These are phyloP conservation scores for Lathyrus sativus DNA, from an alignment of 306 rosid genomes.

Conservation along the genomic window DNA sequence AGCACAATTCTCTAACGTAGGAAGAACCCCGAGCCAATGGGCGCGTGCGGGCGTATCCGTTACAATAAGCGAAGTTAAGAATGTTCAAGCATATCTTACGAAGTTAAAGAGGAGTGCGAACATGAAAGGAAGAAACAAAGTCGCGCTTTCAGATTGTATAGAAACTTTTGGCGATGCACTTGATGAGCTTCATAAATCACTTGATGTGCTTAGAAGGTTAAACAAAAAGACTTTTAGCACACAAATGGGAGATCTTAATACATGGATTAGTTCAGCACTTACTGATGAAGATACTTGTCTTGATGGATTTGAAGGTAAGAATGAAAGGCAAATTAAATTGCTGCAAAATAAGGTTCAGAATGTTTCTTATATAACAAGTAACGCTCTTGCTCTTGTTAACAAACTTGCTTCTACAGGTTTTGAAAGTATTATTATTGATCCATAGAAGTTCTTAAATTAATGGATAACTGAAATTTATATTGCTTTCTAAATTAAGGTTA, in stretches of 20 bases:
- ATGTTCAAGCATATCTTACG: constrained; percentile 36
- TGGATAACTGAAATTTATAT: neutral
- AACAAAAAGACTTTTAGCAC: constrained; percentile 50
- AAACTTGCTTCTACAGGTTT: constrained; percentile 62
- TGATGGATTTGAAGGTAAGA: constrained; percentile 49
- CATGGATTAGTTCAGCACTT: constrained; percentile 78
- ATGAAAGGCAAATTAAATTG: constrained; percentile 35
- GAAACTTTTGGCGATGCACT: constrained; percentile 50
- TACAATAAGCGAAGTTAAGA: constrained; percentile 51
- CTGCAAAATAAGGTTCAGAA: constrained; percentile 47
- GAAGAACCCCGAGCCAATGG: constrained; percentile 66
- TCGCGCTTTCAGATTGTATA: constrained; percentile 62
- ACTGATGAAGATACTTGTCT: constrained; percentile 65
- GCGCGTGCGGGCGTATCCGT: constrained; percentile 81
- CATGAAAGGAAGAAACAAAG: constrained; percentile 46
- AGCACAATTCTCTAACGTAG: constrained; percentile 56
- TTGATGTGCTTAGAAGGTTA: constrained; percentile 52
- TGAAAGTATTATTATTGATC: constrained; percentile 36
- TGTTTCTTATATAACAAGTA: constrained; percentile 56
- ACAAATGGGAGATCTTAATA: constrained; percentile 58
- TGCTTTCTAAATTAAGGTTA: neutral
- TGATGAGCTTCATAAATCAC: constrained; percentile 68
- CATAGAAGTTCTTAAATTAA: constrained; percentile 28
- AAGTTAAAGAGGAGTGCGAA: constrained; percentile 21
- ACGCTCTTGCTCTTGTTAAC: constrained; percentile 74